These are phyloP conservation scores for Exophiala oligosperma DNA, from an alignment of 2,329 filamentous ascomycete species.

Conservation along the genomic window DNA sequence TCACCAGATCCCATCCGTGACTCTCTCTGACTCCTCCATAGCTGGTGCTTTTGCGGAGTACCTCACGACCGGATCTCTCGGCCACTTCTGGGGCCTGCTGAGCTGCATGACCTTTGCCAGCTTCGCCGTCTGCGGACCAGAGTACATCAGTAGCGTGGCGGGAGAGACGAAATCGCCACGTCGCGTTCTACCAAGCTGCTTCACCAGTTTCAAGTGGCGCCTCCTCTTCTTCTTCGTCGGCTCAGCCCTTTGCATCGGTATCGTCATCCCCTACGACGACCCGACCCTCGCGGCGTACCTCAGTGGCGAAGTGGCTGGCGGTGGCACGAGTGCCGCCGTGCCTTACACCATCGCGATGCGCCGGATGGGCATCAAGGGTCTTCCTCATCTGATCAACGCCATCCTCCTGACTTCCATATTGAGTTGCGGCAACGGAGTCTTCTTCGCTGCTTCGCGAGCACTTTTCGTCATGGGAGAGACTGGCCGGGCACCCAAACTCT, in stretches of 20 bases:
- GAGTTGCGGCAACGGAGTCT: conserved; percentile 54
- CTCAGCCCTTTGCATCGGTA: conserved; percentile 70
- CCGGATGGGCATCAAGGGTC: conserved; percentile 52
- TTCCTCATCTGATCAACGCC: conserved; percentile 61
- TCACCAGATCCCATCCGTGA: neutral
- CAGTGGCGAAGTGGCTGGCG: conserved; percentile 21
- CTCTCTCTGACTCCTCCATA: neutral
- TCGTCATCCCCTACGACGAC: conserved; percentile 66
- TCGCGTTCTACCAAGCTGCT: conserved; percentile 69
- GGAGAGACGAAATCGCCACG: conserved; percentile 73
- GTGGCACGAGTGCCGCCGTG: conserved; percentile 54
- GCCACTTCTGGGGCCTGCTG: conserved; percentile 74
- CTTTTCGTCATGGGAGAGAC: conserved; percentile 57
- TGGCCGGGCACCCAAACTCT: conserved; percentile 51
- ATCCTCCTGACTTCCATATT: conserved; percentile 53
- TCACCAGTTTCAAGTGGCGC: conserved; percentile 77
- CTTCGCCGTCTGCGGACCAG: conserved; percentile 67
- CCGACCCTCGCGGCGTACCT: conserved; percentile 58
- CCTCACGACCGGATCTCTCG: conserved; percentile 64
- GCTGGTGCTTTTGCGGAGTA: conserved; percentile 69
- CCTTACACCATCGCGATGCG: conserved; percentile 64
- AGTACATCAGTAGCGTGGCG: conserved; percentile 65
- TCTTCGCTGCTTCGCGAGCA: conserved; percentile 64
- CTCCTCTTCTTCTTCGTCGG: conserved; percentile 75
- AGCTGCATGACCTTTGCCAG: conserved; percentile 71